Percentiles rank a stretch among this genome's conserved stretches.
Evolutionary conservation across 2,329 filamentous ascomycete species (phyloP).

Genomic region (Alternaria atra): DNA sequence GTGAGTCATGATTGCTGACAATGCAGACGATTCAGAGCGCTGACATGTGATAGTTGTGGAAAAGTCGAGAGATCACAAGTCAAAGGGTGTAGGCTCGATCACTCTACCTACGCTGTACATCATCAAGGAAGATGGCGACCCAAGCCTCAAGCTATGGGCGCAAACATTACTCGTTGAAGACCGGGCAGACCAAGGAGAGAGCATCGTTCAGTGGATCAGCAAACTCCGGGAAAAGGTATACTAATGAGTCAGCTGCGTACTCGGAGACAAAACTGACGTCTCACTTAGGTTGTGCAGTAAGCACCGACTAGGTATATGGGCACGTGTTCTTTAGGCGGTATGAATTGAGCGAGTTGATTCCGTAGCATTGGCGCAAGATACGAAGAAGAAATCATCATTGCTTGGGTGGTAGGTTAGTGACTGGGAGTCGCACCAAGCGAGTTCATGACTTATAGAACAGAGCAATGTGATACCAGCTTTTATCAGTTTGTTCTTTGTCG

Average conservation of each 20-base stretch:
- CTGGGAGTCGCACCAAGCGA: conserved; percentile 2
- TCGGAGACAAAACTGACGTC: conserved; percentile 23
- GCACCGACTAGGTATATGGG: conserved; percentile 3
- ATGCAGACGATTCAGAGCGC: neutral
- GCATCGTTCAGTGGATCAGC: conserved; percentile 92
- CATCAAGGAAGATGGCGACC: conserved; percentile 94
- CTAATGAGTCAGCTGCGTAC: conserved; percentile 24
- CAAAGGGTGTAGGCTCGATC: conserved; percentile 90
- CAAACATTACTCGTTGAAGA: conserved; percentile 96
- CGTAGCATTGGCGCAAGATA: conserved; percentile 2
- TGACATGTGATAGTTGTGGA: conserved; percentile 72
- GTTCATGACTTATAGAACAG: conserved; percentile 5
- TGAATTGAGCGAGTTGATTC: neutral
- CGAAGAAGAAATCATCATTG: conserved; percentile 6
- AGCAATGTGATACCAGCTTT: conserved; percentile 17
- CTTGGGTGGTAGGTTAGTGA: conserved; percentile 2
- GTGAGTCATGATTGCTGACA: conserved; percentile 10
- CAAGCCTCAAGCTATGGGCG: conserved; percentile 93
- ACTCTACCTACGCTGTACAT: conserved; percentile 92
- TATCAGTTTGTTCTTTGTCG: neutral
- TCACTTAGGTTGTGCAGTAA: conserved; percentile 50
- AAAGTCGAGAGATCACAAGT: conserved; percentile 88
- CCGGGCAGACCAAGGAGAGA: conserved; percentile 90
- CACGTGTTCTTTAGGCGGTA: conserved; percentile 13
- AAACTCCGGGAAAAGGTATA: conserved; percentile 92